Base-by-base conservation (phyloP, 164 flowering plant species). In the Annona squamosa region DNA sequence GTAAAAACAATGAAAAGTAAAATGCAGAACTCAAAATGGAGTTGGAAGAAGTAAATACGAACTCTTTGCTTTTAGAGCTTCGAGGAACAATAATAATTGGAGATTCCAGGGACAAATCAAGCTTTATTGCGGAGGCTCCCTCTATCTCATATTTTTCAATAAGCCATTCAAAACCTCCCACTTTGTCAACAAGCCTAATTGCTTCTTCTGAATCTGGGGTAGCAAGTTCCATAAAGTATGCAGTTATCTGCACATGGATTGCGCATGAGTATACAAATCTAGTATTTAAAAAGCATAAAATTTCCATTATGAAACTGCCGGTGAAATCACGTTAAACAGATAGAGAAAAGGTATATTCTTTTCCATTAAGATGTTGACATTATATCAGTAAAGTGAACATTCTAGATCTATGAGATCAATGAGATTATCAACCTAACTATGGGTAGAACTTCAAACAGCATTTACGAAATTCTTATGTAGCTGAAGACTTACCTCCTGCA, bases 101-200 rank as follows among this genome's bases (percentile, higher is more conserved):
- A 68, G 97, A 93, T 64, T 96, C 99, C 70, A 96, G 81, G 46
- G 93, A 87, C 69, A 96, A 89, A 80, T 96, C 97, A 75, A 96
- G 84, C 86, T 91, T 93, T 48, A 96, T 46, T 16, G 98, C 95
- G 69, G 92, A 72, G 57, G 97, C 88, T 64, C 99, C 99, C 80
- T 96, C 99, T 73, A 96, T 90, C 85, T 96, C 99, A 83, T 86
- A 88, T 77, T 93, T 93, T 79, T 90, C 87, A 85, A 96, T 93
- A 79, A 93, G 80, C 98, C 98, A 89, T 82, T 96, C 99, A 79
- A 93, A 87, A n/a, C 81, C 98, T 42, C 98, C 98, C 78, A 93
- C 98, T 85, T 89, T 96, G 75, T 96, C 99, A 77, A 91, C 99
- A 86, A 91, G 86, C 75, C 88, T 87, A 69, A 96, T 89, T 69